Base-by-base conservation (phyloP, 2,329 filamentous ascomycete species). In the Fusarium pseudoanthophilum region DNA sequence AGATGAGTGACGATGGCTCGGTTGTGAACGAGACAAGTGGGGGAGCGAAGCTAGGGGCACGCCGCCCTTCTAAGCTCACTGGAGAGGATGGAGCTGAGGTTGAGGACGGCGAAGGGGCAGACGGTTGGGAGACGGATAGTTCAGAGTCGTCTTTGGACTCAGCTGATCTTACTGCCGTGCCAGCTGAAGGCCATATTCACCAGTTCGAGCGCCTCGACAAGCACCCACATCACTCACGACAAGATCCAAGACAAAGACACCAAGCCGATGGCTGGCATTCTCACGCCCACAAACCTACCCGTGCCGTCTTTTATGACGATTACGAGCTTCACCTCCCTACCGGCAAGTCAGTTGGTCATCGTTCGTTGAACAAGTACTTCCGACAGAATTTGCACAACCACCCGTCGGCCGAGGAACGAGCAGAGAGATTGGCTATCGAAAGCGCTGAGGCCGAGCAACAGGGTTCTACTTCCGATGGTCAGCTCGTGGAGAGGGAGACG, bases 111-210 rank as follows among this genome's bases (percentile, higher is more conserved):
- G 85, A 84, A 48, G 85, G 88, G 18, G 90, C 92, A 11, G 94
- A 95, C 48, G 95, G 94, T 49, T 98, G 96, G 95, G 96, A 99
- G 83, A 98, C 95, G 1, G 96, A 98, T 80, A 95, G 92, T 73
- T 95, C 93, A 15, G 92, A 89, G n/a, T 97, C 95, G 3, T 97
- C 94, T 16, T 87, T 97, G 40, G 94, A 95, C 73, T 96, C 94
- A 2, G 93, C 93, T 61, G 94, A 97, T 76, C 90, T 97, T 46
- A 92, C 91, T 10, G 90, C 92, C 14, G 90, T 97, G 13, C 93
- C 93, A 5, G 92, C 94, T 37, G 93, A 95, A 72, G 87, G 90
- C 51, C 89, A 90, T 73, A 87, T 89, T 55, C 89, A 92, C 77
- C 91, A 93, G 73, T 93, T 92, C 80, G 91, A 93, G 78, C 89